phyloP scores from a whole-genome alignment of 2,329 filamentous ascomycete species.

The Colletotrichum sp. region DNA sequence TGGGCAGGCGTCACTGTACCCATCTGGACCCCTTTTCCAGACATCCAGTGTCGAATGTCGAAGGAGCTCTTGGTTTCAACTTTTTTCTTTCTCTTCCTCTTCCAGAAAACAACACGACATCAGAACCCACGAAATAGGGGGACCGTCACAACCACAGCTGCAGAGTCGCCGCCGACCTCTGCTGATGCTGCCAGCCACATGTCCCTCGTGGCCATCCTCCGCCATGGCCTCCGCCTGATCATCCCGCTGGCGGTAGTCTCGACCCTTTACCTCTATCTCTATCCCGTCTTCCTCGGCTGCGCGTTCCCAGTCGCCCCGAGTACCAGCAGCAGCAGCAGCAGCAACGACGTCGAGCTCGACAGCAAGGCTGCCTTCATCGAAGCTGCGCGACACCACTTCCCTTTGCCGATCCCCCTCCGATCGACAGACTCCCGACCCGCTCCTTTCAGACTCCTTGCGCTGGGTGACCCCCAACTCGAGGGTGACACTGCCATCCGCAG shows the following conservation, averaged over 20 bases:
- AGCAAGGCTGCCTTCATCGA: slow-evolving; percentile 39
- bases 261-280: slow-evolving; percentile 85
- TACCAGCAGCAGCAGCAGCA: background rate
- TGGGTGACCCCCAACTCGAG: slow-evolving; percentile 93
- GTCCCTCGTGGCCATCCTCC: slow-evolving; percentile 58
- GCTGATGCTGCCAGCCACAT: slow-evolving; percentile 43
- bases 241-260: slow-evolving; percentile 72
- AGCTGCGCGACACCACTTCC: slow-evolving; percentile 37
- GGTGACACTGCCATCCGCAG: slow-evolving; percentile 84
- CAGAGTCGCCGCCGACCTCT: slow-evolving; percentile 11
- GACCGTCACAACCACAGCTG: slow-evolving; percentile 6
- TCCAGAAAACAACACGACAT: background rate
- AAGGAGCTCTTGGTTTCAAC: background rate
- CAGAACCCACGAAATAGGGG: background rate
- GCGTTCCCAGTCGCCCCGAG: slow-evolving; percentile 69
- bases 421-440: slow-evolving; percentile 48
- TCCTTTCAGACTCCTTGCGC: slow-evolving; percentile 84
- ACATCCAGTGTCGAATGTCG: background rate
- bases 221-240: slow-evolving; percentile 61
- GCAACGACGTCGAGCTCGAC: slow-evolving; percentile 13
- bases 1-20: background rate
- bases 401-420: slow-evolving; percentile 22
- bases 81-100: background rate
- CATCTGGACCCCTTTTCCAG: slow-evolving; percentile 17
- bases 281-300: slow-evolving; percentile 81